A percentile compares a stretch with the other conserved stretches of the same genome.
These are phyloP conservation scores for Podospora pseudoanserina DNA, from an alignment of 495 filamentous ascomycete genomes.

Conservation along the genomic window DNA sequence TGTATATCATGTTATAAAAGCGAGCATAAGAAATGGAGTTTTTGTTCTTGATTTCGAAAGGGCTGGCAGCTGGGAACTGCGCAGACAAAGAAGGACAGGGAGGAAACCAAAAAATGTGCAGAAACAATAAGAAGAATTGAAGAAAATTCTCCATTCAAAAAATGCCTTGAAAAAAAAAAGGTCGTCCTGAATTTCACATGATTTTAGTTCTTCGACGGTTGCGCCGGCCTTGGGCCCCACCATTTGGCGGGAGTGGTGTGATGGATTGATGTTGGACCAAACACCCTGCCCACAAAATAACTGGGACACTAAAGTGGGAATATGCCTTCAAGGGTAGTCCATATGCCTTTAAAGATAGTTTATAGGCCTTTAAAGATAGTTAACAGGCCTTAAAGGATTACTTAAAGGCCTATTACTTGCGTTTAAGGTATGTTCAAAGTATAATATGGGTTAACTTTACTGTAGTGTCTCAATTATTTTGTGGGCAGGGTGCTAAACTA, in stretches of 20 bases:
- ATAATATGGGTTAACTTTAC: too few species aligned
- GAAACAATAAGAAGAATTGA: too few species aligned
- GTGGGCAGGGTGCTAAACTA: background rate
- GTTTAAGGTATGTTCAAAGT: too few species aligned
- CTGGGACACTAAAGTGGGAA: too few species aligned
- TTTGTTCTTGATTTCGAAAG: background rate
- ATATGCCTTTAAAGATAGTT: too few species aligned
- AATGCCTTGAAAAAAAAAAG: background rate
- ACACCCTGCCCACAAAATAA: too few species aligned
- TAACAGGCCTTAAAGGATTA: too few species aligned
- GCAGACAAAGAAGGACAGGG: conserved; percentile 3
- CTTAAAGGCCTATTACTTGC: too few species aligned
- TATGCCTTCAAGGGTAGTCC: too few species aligned
- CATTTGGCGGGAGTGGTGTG: background rate
- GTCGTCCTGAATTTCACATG: background rate
- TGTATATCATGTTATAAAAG: conserved; percentile 1
- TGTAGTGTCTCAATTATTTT: too few species aligned
- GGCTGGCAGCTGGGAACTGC: background rate
- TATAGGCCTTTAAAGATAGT: too few species aligned
- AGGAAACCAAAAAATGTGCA: background rate
- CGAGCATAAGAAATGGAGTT: background rate
- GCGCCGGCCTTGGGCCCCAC: background rate
- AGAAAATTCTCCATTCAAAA: background rate
- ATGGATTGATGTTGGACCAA: conserved; percentile 6
- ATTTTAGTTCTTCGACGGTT: background rate